Evolutionary conservation across 352 stramenopile genomes (phyloP).

Genomic region (Phytopythium aichiense): DNA sequence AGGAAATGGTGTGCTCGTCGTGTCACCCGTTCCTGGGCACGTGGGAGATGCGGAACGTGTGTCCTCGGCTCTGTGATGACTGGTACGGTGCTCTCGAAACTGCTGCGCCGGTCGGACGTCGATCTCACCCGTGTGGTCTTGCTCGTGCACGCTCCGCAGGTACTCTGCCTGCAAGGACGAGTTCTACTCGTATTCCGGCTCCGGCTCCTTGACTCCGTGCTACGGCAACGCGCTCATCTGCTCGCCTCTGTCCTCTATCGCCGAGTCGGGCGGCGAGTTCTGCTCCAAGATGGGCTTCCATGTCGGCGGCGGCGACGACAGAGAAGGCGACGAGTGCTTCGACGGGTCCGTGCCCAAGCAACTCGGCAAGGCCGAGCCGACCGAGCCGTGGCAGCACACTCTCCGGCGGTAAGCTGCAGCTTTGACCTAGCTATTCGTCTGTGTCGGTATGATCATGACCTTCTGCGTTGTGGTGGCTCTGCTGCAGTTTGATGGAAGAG

Average conservation of each 20-base stretch:
- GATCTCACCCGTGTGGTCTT: background rate
- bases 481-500: slow-evolving; percentile 50
- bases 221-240: slow-evolving; percentile 83
- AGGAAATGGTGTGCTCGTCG: slow-evolving; percentile 79
- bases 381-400: slow-evolving; percentile 48
- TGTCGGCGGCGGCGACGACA: slow-evolving; percentile 56
- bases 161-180: slow-evolving; percentile 63
- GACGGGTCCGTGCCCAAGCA: slow-evolving; percentile 68
- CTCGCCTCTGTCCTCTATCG: slow-evolving; percentile 62
- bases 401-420: slow-evolving; percentile 27
- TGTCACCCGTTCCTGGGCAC: slow-evolving; percentile 81
- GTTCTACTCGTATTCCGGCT: slow-evolving; percentile 65
- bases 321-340: slow-evolving; percentile 76
- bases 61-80: slow-evolving; percentile 65
- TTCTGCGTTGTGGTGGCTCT: background rate
- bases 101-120: background rate
- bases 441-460: background rate
- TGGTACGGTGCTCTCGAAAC: slow-evolving; percentile 29
- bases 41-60: slow-evolving; percentile 68
- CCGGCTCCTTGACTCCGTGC: slow-evolving; percentile 61
- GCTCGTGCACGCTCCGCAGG: slow-evolving; percentile 9
- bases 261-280: slow-evolving; percentile 49
- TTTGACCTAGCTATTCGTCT: background rate
- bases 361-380: slow-evolving; percentile 47
- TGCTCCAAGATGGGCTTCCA: slow-evolving; percentile 81